phyloP scores from a whole-genome alignment of 345 rosid species.

The Murraya koenigii region DNA sequence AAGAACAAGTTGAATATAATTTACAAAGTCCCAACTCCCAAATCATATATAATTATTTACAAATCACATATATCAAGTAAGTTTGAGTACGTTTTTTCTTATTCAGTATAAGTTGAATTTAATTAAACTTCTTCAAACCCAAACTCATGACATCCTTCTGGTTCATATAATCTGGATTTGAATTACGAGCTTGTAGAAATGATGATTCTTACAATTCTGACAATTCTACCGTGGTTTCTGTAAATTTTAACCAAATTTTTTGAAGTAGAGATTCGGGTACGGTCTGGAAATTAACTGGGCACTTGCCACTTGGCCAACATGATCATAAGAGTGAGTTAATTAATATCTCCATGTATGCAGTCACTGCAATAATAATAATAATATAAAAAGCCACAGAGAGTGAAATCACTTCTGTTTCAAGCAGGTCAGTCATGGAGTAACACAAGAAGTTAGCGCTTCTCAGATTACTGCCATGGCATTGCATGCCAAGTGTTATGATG shows the following conservation, averaged over 20 bases:
- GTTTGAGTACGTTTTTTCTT: too few relatives aligned
- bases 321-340: neutral
- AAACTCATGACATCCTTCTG: too few relatives aligned
- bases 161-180: neutral
- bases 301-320: constrained; percentile 2
- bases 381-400: neutral
- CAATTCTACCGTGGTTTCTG: neutral
- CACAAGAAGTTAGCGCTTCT: neutral
- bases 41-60: too few relatives aligned
- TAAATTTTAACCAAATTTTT: too few relatives aligned
- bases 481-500: too few relatives aligned
- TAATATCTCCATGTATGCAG: constrained; percentile 1
- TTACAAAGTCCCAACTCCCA: too few relatives aligned
- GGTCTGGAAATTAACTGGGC: neutral
- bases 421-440: neutral
- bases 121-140: too few relatives aligned
- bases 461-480: neutral
- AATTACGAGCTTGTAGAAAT: neutral
- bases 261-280: neutral
- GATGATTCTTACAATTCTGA: neutral
- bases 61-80: too few relatives aligned
- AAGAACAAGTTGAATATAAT: too few relatives aligned
- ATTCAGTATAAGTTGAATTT: too few relatives aligned
- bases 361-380: neutral
- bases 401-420: neutral